Conservation (phyloP, 2,329 filamentous ascomycete genomes). For the Chaetomiaceae sp. region DNA sequence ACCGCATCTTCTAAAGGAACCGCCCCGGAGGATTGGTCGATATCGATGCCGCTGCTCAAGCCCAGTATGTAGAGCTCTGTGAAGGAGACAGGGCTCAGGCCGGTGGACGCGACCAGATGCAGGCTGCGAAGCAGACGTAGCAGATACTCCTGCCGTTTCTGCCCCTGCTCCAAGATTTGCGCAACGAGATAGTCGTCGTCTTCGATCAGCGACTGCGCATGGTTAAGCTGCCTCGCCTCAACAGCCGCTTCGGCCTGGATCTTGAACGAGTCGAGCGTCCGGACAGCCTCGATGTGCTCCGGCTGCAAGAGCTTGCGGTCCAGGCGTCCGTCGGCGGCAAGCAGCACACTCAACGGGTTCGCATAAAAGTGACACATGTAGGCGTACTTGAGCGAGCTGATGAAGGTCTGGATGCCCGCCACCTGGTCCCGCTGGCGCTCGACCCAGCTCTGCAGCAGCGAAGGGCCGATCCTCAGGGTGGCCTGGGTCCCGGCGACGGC, state of each 20-base stretch:
- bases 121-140: slow-evolving; percentile 45
- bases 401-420: slow-evolving; percentile 68
- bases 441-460: slow-evolving; percentile 58
- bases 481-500: slow-evolving; percentile 56
- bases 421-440: slow-evolving; percentile 74
- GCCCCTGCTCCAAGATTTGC: slow-evolving; percentile 32
- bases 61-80: slow-evolving; percentile 58
- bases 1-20: slow-evolving; percentile 54
- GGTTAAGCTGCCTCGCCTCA: slow-evolving; percentile 37
- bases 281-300: slow-evolving; percentile 63
- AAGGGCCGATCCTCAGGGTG: slow-evolving; percentile 59
- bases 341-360: slow-evolving; percentile 66
- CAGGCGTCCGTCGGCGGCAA: slow-evolving; percentile 33
- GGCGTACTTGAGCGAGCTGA: slow-evolving; percentile 69
- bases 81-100: slow-evolving; percentile 39
- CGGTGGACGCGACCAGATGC: slow-evolving; percentile 41
- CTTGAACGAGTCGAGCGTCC: slow-evolving; percentile 66
- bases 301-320: slow-evolving; percentile 42
- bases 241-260: slow-evolving; percentile 47
- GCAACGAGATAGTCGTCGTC: slow-evolving; percentile 53
- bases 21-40: slow-evolving; percentile 41
- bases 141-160: slow-evolving; percentile 31
- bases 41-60: slow-evolving; percentile 50
- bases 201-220: slow-evolving; percentile 53
- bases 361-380: slow-evolving; percentile 86